Evolutionary conservation across 768 basidiomycete species (phyloP), one percentile per base, ranked within the genome.

Genomic region (Cystofilobasidium bisporidii): DNA sequence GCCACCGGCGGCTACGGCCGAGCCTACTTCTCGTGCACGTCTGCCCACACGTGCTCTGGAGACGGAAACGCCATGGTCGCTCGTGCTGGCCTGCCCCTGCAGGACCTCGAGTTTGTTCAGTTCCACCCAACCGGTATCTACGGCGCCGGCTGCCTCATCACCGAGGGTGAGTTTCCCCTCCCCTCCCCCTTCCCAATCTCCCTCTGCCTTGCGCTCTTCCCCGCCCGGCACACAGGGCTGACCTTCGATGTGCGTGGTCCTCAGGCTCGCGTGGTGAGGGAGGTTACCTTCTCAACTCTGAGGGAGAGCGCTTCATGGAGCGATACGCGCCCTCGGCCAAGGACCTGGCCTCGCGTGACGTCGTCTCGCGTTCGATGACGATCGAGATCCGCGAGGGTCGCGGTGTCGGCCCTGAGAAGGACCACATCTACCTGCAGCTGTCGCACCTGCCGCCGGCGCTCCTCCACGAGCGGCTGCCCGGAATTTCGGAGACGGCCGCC

Each of bases 41-140:
- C 89, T 75, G 96, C 96, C 55, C 96, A 99, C 78, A 99, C 96
- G 22, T 99, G 96, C 80, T 89, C 94, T 63, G 96, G 96, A 76
- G 96, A 99, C 72, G 96, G 96, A 69, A 97, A 97, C 74, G 96
- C 90, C 38, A 99, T 99, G 96, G 91, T 98, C 71, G 86, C 86
- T 60, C 86, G 96, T 74, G 96, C 96, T 32, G 96, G 96, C 38
- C 82, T 99, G 63, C 96, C 96, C 63, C 82, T 98, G 53, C 96
- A 98, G 80, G 96, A 99, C 79, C 78, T 88, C 69, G 96, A 99
- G 79, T 99, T 99, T 76, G 93, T 98, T n/a, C 96, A 99, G 77
- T 99, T 99, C 89, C 96, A 98, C 78, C 96, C 96, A 2, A 98
- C 96, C 56, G 96, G 96, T 79, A 98, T 99, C 74, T 99, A 98